Evolutionary conservation across 768 basidiomycete genomes (phyloP), one percentile per base, ranked within the genome.

Genomic region (Sarcodon aspratus): DNA sequence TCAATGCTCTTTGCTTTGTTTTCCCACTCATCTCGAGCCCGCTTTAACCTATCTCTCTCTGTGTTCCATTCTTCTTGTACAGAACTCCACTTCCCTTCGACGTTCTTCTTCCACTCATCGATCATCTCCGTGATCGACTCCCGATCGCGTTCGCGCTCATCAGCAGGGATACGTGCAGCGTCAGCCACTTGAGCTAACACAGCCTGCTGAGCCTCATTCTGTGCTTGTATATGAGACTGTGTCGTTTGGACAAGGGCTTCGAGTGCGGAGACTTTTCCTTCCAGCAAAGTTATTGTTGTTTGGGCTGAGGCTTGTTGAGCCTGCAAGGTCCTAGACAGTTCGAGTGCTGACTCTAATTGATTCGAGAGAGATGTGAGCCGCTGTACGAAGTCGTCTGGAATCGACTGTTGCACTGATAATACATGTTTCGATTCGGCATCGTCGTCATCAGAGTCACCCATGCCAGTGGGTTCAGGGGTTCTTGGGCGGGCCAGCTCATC

Each of bases 1-100:
- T 82, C 79, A n/a, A 81, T 66, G 8, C 63, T 62, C 10, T 71
- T 68, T 47, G 76, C 67, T 48, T 78, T 73, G 6, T 50, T 65
- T 64, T 94, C 93, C 83, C 86, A 94, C 55, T 93, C 88, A 37
- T 86, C 80, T 44, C 82, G 72, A 10, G 88, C 89, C 15, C 73
- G 69, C 36, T 72, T 70, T 9, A 96, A 70, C 15, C 88, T 72
- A 52, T 84, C 83, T 4, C 91, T 72, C 63, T 96, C 93, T 35
- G 76, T 70, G 1, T 73, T 73, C 91, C 91, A 96, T 48, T 86
- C 85, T 54, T 88, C 82, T 56, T 82, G 78, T 33, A 93, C 81
- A 31, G 64, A 67, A 34, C 69, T 75, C 89, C 89, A 93, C 45
- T 82, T 78, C 8, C 81, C 84, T 56, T 93, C 90, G 18, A 93